Percentiles rank a stretch among this genome's conserved stretches.
phyloP scores from a whole-genome alignment of 345 rosid genomes.

The Eucalyptus viminalis region DNA sequence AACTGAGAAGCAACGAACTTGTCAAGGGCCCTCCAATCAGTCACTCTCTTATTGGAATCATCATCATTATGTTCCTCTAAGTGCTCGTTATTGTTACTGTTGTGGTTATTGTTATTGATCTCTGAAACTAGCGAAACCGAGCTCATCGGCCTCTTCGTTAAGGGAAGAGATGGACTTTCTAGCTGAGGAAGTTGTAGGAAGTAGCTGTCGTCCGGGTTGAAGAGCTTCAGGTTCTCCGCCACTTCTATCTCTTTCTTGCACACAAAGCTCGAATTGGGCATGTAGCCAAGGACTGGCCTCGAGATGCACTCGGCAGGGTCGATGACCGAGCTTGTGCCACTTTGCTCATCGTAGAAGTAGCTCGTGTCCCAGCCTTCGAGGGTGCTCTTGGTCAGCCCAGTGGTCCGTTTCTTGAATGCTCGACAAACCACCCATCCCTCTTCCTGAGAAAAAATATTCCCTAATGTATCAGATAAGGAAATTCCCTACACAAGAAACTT shows the following conservation, averaged over 20 bases:
- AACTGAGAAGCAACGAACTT: conserved; percentile 90
- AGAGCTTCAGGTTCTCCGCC: conserved; percentile 42
- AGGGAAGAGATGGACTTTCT: conserved; percentile 70
- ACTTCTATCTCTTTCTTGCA: conserved; percentile 74
- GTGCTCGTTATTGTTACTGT: conserved; percentile 8
- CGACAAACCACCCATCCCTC: conserved; percentile 99
- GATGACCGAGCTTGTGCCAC: conserved; percentile 26
- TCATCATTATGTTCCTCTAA: not conserved
- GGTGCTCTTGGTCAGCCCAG: conserved; percentile 34
- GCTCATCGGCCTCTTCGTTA: conserved; percentile 35
- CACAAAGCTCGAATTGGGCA: conserved; percentile 27
- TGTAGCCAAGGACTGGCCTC: conserved; percentile 24
- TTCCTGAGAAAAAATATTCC: conserved; percentile 35
- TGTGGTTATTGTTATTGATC: not conserved
- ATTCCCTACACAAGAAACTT: not conserved
- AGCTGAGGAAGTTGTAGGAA: conserved; percentile 87
- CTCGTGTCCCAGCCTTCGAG: conserved; percentile 55
- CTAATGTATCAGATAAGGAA: not conserved
- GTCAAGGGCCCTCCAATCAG: conserved; percentile 84
- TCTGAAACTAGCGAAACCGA: not conserved
- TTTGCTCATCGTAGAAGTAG: conserved; percentile 55
- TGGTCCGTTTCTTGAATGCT: conserved; percentile 75
- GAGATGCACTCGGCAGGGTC: conserved; percentile 47
- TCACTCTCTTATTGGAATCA: conserved; percentile 27
- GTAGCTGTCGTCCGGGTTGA: conserved; percentile 18